A percentile compares a stretch with the other conserved stretches of the same genome.
phyloP scores from a whole-genome alignment of 169 alveolate species.

The Plasmodium vivax region DNA sequence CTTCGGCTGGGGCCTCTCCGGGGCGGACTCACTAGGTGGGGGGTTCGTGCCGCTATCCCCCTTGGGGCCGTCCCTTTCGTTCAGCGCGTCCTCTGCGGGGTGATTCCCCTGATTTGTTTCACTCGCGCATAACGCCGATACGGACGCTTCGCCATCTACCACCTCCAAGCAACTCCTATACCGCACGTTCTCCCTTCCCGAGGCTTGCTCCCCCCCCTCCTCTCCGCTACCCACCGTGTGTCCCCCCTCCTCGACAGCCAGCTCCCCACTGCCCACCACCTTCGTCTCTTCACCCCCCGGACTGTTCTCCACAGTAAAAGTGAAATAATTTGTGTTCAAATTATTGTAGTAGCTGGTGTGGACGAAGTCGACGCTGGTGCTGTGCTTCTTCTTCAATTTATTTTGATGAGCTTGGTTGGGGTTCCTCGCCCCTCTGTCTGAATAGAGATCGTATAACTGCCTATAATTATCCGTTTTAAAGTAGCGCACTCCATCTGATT shows the following conservation, averaged over 20 bases:
- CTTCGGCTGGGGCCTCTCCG: background rate
- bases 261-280: background rate
- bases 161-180: constrained; percentile 24
- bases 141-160: background rate
- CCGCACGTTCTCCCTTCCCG: background rate
- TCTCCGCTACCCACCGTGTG: background rate
- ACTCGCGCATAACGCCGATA: background rate
- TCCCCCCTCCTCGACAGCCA: background rate
- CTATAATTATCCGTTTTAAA: background rate
- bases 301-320: background rate
- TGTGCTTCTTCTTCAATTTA: background rate
- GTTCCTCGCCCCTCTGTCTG: background rate
- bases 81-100: background rate
- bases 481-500: background rate
- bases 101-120: background rate
- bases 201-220: background rate
- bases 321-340: constrained; percentile 34
- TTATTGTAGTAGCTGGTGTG: constrained; percentile 21
- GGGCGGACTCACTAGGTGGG: background rate
- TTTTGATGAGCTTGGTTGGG: background rate
- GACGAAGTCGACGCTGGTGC: constrained; percentile 6
- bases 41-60: background rate
- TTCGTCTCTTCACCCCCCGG: background rate
- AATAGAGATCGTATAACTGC: background rate
- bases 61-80: background rate